Conservation (phyloP, 2,329 filamentous ascomycete species). For the Bertia moriformis region DNA sequence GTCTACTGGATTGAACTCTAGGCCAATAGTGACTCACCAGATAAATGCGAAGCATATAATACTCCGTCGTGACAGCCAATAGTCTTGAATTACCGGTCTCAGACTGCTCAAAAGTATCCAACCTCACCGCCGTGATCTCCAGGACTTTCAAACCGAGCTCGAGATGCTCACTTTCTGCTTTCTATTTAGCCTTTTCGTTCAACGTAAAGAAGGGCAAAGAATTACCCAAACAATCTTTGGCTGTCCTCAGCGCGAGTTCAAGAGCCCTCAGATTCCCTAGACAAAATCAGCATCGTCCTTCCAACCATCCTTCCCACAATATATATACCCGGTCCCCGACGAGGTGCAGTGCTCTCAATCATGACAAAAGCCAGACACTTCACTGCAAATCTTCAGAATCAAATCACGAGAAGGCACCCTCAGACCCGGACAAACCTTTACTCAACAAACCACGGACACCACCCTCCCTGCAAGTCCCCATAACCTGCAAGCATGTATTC, state of each 20-base stretch:
- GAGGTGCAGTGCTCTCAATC: background rate
- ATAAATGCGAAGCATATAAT: background rate
- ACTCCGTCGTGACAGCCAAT: background rate
- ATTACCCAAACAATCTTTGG: background rate
- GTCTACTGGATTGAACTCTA: constrained; percentile 4
- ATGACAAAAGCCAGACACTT: background rate
- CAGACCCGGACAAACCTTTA: background rate
- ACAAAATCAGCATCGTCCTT: too few relatives aligned
- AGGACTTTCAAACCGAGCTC: background rate
- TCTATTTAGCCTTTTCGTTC: background rate
- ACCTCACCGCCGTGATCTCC: background rate
- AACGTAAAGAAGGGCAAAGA: background rate
- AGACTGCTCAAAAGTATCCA: too few relatives aligned
- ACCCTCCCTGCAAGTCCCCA: background rate
- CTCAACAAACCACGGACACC: background rate
- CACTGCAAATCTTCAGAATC: background rate
- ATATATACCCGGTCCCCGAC: background rate
- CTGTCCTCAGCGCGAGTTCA: background rate
- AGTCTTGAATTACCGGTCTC: too few relatives aligned
- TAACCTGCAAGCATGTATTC: background rate
- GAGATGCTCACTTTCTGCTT: background rate
- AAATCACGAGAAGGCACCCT: background rate
- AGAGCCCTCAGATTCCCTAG: background rate
- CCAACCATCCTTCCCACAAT: too few relatives aligned
- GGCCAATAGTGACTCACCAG: too few relatives aligned